A percentile compares a stretch with the other conserved stretches of the same genome.
phyloP scores from a whole-genome alignment of 208 protist genomes.

The Wallacemonas rigidus region DNA sequence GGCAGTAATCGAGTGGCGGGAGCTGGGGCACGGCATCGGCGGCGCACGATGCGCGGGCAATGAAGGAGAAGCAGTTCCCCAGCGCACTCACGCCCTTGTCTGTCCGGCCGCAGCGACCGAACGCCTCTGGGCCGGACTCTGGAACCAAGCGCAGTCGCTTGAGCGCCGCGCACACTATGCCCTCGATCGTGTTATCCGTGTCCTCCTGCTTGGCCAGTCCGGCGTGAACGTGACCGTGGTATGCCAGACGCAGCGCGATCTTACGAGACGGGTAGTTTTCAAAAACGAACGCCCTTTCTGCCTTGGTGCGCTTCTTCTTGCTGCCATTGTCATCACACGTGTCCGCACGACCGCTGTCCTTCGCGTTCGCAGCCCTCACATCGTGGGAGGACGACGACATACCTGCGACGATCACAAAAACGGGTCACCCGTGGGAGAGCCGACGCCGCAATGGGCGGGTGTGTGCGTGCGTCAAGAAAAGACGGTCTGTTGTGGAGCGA shows the following conservation, averaged over 20 bases:
- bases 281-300: slow-evolving; percentile 57
- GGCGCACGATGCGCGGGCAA: slow-evolving; percentile 60
- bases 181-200: slow-evolving; percentile 85
- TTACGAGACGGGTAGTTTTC: slow-evolving; percentile 75
- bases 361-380: background rate
- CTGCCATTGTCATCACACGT: background rate
- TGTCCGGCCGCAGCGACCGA: slow-evolving; percentile 83
- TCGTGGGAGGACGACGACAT: too few relatives aligned
- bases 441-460: too few relatives aligned
- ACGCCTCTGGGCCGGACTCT: slow-evolving; percentile 54
- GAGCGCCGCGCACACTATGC: slow-evolving; percentile 51
- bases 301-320: slow-evolving; percentile 42
- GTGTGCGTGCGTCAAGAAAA: too few relatives aligned
- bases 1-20: slow-evolving; percentile 91
- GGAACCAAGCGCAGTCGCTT: slow-evolving; percentile 63
- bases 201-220: slow-evolving; percentile 85
- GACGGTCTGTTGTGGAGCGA: too few relatives aligned
- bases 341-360: background rate
- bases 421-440: too few relatives aligned
- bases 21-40: slow-evolving; percentile 34
- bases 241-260: slow-evolving; percentile 83
- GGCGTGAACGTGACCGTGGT: slow-evolving; percentile 85
- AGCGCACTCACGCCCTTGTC: slow-evolving; percentile 91
- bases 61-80: slow-evolving; percentile 79
- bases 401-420: too few relatives aligned